Conservation (phyloP, 1,284 basidiomycete genomes). For the Malassezia dermatis region DNA sequence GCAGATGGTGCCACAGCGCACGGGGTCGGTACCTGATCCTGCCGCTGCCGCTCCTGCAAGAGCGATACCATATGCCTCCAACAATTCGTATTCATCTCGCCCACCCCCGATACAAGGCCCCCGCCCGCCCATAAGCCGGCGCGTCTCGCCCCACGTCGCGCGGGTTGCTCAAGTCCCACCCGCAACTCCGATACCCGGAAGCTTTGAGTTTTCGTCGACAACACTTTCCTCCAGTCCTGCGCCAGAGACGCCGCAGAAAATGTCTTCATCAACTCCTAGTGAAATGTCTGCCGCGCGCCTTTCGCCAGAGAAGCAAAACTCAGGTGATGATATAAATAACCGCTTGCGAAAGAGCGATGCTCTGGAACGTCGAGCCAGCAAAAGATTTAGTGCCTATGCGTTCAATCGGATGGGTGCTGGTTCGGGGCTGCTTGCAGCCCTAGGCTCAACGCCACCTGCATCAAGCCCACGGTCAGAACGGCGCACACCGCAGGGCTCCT, state of each 20-base stretch:
- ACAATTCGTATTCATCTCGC: not conserved
- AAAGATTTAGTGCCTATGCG: slow-evolving; percentile 90
- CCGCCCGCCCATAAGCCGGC: not conserved
- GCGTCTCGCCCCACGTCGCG: not conserved
- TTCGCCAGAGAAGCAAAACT: not conserved
- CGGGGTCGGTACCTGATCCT: not conserved
- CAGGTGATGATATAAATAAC: slow-evolving; percentile 57
- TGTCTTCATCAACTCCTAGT: not conserved
- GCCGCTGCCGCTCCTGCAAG: not conserved
- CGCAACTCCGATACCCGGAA: not conserved
- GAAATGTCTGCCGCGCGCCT: not conserved
- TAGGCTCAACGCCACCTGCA: not conserved
- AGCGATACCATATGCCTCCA: not conserved
- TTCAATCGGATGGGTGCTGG: slow-evolving; percentile 76
- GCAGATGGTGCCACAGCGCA: slow-evolving; percentile 21
- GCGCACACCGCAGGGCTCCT: not conserved
- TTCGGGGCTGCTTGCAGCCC: slow-evolving; percentile 2
- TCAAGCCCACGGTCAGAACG: not conserved
- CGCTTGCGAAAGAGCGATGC: slow-evolving; percentile 76
- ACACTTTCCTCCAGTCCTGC: not conserved
- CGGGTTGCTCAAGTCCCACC: not conserved
- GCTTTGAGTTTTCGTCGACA: not conserved
- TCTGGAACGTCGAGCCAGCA: slow-evolving; percentile 81
- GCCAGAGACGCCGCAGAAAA: not conserved
- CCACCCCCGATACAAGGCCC: not conserved